These are phyloP conservation scores for Aspergillus tanneri DNA, from an alignment of 2,329 filamentous ascomycete genomes.

Conservation along the genomic window DNA sequence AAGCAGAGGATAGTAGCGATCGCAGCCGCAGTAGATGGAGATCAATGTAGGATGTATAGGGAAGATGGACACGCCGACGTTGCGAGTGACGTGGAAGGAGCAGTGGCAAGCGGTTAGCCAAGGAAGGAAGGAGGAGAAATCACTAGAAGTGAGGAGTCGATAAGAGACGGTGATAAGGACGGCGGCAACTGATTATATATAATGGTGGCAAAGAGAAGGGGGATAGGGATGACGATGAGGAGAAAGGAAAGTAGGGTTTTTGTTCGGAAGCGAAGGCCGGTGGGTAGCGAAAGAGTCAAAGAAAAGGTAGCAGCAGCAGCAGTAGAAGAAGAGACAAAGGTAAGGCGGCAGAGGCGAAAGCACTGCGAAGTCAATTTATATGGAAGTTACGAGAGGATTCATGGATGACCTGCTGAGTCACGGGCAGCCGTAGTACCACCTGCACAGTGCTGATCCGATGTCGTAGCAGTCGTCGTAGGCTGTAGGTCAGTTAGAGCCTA, in stretches of 20 bases:
- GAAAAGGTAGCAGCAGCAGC: slow-evolving; percentile 3
- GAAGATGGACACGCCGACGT: slow-evolving; percentile 10
- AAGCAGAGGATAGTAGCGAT: neutral
- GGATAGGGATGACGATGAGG: slow-evolving; percentile 2
- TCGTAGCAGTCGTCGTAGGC: slow-evolving; percentile 11
- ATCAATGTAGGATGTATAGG: neutral
- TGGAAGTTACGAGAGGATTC: slow-evolving; percentile 12
- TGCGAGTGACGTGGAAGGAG: neutral
- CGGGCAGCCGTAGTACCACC: slow-evolving; percentile 7
- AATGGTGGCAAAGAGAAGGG: slow-evolving; percentile 1
- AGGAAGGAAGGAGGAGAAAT: neutral
- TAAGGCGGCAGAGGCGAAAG: slow-evolving; percentile 15
- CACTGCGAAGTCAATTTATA: slow-evolving; percentile 26
- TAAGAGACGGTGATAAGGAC: neutral
- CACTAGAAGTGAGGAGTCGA: slow-evolving; percentile 3
- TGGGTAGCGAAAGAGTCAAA: slow-evolving; percentile 10
- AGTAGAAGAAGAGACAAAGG: slow-evolving; percentile 9
- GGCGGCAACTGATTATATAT: slow-evolving; percentile 8
- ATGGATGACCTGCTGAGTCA: slow-evolving; percentile 20
- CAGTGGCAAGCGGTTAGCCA: neutral
- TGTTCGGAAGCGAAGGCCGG: slow-evolving; percentile 9
- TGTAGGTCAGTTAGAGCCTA: no score
- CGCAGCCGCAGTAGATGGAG: neutral
- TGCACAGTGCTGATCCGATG: slow-evolving; percentile 13
- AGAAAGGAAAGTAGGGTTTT: neutral